Conservation (phyloP, 2,329 filamentous ascomycete genomes). For the Trichothecium sympodiale region DNA sequence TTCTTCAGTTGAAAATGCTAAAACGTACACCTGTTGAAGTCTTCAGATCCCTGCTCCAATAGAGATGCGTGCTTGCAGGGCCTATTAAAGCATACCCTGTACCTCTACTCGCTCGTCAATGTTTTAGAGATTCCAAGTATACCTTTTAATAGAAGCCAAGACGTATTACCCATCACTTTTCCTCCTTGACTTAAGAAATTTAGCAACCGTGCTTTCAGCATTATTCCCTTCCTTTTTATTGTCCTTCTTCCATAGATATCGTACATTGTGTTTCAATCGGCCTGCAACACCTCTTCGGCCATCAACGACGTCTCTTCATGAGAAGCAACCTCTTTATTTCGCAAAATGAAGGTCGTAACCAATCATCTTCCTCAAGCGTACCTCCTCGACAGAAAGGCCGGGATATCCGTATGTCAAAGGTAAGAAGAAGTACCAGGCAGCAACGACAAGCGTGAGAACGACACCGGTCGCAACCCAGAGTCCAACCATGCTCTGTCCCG, state of each 20-base stretch:
- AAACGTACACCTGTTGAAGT: no score
- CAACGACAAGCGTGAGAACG: slow-evolving; percentile 57
- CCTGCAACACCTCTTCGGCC: not conserved
- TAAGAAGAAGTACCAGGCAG: slow-evolving; percentile 85
- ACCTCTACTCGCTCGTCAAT: no score
- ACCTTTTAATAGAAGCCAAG: no score
- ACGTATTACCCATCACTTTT: no score
- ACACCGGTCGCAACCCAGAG: slow-evolving; percentile 70
- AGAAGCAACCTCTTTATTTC: slow-evolving; percentile 49
- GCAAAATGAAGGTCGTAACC: slow-evolving; percentile 97
- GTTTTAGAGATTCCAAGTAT: no score
- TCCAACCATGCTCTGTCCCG: slow-evolving; percentile 62
- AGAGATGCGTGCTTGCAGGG: no score
- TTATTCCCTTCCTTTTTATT: not conserved
- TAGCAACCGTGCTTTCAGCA: not conserved
- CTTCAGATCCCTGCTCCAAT: no score
- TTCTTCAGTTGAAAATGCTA: no score
- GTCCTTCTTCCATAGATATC: not conserved
- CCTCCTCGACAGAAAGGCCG: slow-evolving; percentile 67
- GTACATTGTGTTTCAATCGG: no score
- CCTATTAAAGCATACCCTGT: no score
- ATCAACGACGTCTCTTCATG: slow-evolving; percentile 2
- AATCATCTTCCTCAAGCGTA: slow-evolving; percentile 84
- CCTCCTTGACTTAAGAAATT: no score
- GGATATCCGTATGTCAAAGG: slow-evolving; percentile 93